phyloP scores from a whole-genome alignment of 768 basidiomycete genomes.

The Boletales sp. region DNA sequence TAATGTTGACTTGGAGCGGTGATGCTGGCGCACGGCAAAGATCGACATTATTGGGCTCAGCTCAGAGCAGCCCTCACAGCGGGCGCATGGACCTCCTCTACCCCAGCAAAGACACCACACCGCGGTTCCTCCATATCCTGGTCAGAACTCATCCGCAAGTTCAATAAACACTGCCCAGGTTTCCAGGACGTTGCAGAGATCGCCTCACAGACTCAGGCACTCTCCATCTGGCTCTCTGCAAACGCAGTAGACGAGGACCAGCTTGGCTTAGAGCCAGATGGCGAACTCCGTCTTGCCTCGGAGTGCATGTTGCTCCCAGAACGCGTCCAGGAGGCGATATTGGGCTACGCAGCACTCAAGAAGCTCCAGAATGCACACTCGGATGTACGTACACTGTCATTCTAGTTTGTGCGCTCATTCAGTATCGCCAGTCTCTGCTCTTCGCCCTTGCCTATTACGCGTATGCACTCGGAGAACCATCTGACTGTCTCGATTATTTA shows the following conservation, averaged over 20 bases:
- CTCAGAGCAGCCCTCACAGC: conserved; percentile 66
- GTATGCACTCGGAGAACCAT: conserved; percentile 67
- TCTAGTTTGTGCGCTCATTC: conserved; percentile 1
- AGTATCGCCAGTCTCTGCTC: conserved; percentile 51
- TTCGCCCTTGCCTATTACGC: conserved; percentile 76
- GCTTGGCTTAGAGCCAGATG: conserved; percentile 43
- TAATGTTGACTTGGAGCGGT: neutral
- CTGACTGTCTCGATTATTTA: conserved; percentile 60
- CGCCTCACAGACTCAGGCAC: conserved; percentile 61
- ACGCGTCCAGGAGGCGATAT: conserved; percentile 52
- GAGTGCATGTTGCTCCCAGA: conserved; percentile 60
- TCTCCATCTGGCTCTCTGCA: conserved; percentile 54
- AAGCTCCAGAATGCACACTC: conserved; percentile 46
- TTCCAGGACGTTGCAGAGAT: conserved; percentile 59
- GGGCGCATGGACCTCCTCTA: conserved; percentile 64
- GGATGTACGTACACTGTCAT: conserved; percentile 47
- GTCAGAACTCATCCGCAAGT: conserved; percentile 80
- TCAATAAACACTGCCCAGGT: conserved; percentile 76
- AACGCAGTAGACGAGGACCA: conserved; percentile 53
- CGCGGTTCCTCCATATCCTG: conserved; percentile 46
- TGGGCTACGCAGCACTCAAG: conserved; percentile 53
- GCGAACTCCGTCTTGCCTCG: conserved; percentile 34
- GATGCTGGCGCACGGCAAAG: conserved; percentile 51
- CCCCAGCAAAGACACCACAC: conserved; percentile 54
- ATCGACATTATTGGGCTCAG: conserved; percentile 75